Conservation (phyloP, 208 protist genomes). For the Acanthamoeba polyphaga region DNA sequence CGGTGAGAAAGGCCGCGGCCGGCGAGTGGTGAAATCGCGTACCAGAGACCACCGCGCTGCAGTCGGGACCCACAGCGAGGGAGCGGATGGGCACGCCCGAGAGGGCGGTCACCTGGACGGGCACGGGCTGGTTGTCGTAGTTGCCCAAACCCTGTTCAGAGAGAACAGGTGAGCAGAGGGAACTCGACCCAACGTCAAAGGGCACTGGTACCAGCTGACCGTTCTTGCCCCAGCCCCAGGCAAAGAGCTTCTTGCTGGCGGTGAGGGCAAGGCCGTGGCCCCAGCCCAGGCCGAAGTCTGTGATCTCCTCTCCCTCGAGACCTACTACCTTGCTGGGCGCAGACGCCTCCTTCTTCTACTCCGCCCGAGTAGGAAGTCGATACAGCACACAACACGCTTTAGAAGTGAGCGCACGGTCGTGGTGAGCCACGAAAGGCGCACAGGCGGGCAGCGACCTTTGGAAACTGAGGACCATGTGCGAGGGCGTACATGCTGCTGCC, state of each 20-base stretch:
- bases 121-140: constrained; percentile 41
- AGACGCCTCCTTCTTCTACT: background rate
- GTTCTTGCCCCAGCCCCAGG: constrained; percentile 45
- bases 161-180: no score
- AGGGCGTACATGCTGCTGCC: constrained; percentile 44
- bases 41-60: constrained; percentile 29
- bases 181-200: no score
- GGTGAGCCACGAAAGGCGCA: background rate
- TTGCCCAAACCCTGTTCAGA: constrained; percentile 30
- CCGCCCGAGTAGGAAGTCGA: no score
- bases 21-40: background rate
- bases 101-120: background rate
- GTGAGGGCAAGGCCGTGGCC: constrained; percentile 59
- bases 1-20: no score
- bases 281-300: constrained; percentile 22
- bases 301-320: constrained; percentile 18
- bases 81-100: background rate
- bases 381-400: no score
- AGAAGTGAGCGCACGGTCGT: no score
- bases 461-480: background rate
- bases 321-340: background rate
- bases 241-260: background rate
- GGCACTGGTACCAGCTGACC: background rate
- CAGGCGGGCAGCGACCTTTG: background rate
- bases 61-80: constrained; percentile 20